Base-by-base conservation (phyloP, 495 filamentous ascomycete species). In the Aeminium ludgeri region DNA sequence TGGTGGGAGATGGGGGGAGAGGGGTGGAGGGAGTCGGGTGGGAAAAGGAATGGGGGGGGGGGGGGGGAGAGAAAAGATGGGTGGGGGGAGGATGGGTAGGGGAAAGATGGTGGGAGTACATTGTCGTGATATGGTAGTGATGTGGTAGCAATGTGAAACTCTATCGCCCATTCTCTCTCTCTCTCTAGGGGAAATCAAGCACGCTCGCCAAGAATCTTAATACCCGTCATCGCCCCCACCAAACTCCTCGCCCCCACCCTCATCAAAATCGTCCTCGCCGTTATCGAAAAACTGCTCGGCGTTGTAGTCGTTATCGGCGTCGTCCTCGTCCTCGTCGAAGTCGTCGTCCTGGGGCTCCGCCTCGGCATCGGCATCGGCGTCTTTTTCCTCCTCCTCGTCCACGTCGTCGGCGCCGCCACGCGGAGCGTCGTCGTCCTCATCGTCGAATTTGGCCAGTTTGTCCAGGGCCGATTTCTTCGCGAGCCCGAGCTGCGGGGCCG, bases 251-350 rank as follows among this genome's bases (percentile, higher is more conserved):
- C 8, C 36, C 4, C 36, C 36, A 10, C 40, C 40, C 6, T 35
- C 40, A 19, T 35, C 40, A 20, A 13, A 20, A 30, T 42, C 40
- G 6, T 35, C 40, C 10, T 35, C 40, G 7, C 31, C 40, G 20
- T 29, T 30, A 13, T 42, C 31, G 23, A 42, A 42, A 19, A 34
- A 42, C 11, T 23, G 16, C 31, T 42, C 40, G 40, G 40, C 40
- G 31, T 42, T 42, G 40, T 42, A 42, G 31, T 42, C 40, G 31
- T 33, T 28, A 13, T 19, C 17, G 11, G 15, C 40, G 30, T 34
- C 31, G 5, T 42, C 27, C 19, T 34, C 30, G 20, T 20, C 28
- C 16, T 19, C 30, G 6, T 8, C 27, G 11, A 8, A n/a, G 13
- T 19, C 38, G 38, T 23, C 13, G 16, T 30, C 29, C 10, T 32